A percentile compares a stretch with the other conserved stretches of the same genome.
Evolutionary conservation across 306 rosid species (phyloP).

Genomic region (Rubus idaeus): DNA sequence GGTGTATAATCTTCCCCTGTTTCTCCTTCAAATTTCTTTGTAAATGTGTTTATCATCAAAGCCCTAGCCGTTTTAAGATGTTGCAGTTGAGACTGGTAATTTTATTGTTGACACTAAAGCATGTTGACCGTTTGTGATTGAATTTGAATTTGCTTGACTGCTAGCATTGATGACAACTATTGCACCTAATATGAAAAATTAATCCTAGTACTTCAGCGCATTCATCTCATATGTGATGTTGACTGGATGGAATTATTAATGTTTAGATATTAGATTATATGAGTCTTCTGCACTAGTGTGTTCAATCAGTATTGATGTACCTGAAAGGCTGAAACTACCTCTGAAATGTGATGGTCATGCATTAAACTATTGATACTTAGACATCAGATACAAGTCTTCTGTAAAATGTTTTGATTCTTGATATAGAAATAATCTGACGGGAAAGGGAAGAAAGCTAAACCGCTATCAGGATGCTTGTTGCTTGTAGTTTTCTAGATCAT

Average conservation of each 20-base stretch:
- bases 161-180: neutral
- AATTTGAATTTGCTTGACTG: neutral
- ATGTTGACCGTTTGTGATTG: neutral
- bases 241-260: neutral
- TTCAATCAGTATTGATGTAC: neutral
- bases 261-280: neutral
- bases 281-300: neutral
- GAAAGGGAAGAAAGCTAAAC: neutral
- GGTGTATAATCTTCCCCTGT: conserved; percentile 45
- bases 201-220: neutral
- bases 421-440: neutral
- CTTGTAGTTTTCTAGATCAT: neutral
- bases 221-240: neutral
- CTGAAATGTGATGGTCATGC: neutral
- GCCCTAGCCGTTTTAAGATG: conserved; percentile 1
- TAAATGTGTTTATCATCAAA: conserved; percentile 18
- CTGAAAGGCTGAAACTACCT: neutral
- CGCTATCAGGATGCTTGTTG: neutral
- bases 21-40: conserved; percentile 13
- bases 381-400: neutral
- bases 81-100: neutral
- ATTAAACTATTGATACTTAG: neutral
- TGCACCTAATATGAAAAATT: neutral
- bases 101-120: neutral
- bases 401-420: neutral